phyloP scores from a whole-genome alignment of 495 filamentous ascomycete genomes.

The Talaromyces liani region DNA sequence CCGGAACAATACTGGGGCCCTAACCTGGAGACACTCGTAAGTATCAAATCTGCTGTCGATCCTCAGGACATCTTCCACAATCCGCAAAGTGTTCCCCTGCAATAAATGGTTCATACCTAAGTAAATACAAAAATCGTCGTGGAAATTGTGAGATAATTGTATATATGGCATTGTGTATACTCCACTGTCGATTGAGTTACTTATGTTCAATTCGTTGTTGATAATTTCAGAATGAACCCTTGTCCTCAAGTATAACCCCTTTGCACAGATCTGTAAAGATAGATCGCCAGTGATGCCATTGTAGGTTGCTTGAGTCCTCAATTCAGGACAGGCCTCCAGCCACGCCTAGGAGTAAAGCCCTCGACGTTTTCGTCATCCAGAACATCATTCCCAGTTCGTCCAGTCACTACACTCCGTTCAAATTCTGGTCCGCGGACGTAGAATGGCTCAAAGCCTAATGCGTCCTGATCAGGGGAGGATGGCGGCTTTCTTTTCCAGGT shows the following conservation, averaged over 20 bases:
- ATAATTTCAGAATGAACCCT: neutral
- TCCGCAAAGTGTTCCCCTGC: constrained; percentile 31
- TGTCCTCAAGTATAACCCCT: neutral
- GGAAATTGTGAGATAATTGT: neutral
- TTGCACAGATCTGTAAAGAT: neutral
- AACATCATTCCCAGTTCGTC: constrained; percentile 47
- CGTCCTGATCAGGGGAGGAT: neutral
- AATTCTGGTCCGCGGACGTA: constrained; percentile 47
- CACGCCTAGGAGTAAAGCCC: constrained; percentile 44
- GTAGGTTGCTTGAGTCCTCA: constrained; percentile 15
- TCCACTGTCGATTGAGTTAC: neutral
- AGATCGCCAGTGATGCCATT: neutral
- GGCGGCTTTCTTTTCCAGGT: neutral
- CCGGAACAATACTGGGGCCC: constrained; percentile 44
- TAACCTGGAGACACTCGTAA: constrained; percentile 35
- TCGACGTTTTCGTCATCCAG: constrained; percentile 50
- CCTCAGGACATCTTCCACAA: constrained; percentile 50
- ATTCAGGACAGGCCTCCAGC: constrained; percentile 50
- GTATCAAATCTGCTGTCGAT: constrained; percentile 46
- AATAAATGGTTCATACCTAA: neutral
- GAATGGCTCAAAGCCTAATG: constrained; percentile 46
- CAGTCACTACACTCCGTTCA: constrained; percentile 58
- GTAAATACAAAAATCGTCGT: neutral
- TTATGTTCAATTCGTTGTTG: neutral
- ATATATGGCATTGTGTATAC: neutral